Conservation (phyloP, 2,329 filamentous ascomycete genomes). For the Cytospora paraplurivora region DNA sequence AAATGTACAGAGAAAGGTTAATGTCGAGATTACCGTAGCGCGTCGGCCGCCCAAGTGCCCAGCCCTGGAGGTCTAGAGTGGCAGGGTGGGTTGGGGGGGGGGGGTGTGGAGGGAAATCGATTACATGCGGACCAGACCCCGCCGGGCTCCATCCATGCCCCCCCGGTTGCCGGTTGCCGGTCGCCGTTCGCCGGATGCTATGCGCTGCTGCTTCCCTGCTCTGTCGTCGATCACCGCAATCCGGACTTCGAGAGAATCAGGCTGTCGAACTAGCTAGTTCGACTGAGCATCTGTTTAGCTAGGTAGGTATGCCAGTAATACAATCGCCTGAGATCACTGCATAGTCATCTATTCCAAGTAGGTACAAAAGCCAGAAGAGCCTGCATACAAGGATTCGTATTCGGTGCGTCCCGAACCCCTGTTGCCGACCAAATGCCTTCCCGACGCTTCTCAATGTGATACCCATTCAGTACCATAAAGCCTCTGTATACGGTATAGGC, state of each 20-base stretch:
- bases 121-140: not conserved
- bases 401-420: not conserved
- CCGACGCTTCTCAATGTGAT: conserved; percentile 12
- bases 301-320: too few relatives aligned
- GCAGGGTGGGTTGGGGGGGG: not conserved
- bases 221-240: not conserved
- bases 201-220: not conserved
- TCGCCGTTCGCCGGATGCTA: not conserved
- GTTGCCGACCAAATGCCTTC: conserved; percentile 2
- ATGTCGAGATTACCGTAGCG: conserved; percentile 3
- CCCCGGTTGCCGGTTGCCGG: not conserved
- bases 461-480: conserved; percentile 19
- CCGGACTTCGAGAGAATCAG: not conserved
- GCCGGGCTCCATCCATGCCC: not conserved
- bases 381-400: not conserved
- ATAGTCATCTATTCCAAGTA: not conserved
- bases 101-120: not conserved
- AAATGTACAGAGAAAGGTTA: not conserved
- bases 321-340: not conserved
- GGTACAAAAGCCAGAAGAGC: not conserved
- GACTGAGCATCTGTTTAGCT: too few relatives aligned
- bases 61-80: not conserved
- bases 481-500: conserved; percentile 3
- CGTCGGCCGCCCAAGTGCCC: conserved; percentile 2
- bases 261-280: too few relatives aligned